phyloP scores from a whole-genome alignment of 2,329 filamentous ascomycete species.

The Hymenoscyphus repandus region DNA sequence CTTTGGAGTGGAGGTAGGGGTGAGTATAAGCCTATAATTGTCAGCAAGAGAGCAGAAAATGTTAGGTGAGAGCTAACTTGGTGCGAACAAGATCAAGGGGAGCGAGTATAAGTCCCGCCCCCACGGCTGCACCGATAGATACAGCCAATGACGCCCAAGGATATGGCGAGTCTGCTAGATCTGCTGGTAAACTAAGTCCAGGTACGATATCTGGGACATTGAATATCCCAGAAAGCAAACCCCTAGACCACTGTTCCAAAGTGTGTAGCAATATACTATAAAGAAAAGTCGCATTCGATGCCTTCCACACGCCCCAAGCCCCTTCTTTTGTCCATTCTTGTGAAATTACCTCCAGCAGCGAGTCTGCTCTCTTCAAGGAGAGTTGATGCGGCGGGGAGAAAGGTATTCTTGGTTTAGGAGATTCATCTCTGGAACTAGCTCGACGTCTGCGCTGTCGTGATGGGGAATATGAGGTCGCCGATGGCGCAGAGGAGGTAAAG shows the following conservation, averaged over 20 bases:
- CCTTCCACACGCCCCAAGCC: slow-evolving; percentile 90
- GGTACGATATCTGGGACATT: slow-evolving; percentile 78
- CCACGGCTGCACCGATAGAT: slow-evolving; percentile 56
- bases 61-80: slow-evolving; percentile 33
- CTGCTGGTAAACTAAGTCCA: slow-evolving; percentile 34
- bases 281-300: slow-evolving; percentile 85
- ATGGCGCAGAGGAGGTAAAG: slow-evolving; percentile 61
- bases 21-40: slow-evolving; percentile 67
- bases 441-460: slow-evolving; percentile 33
- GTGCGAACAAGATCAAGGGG: slow-evolving; percentile 90
- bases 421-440: slow-evolving; percentile 24
- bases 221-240: slow-evolving; percentile 82
- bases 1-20: slow-evolving; percentile 69
- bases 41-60: slow-evolving; percentile 26
- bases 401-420: slow-evolving; percentile 35
- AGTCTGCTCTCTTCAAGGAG: slow-evolving; percentile 67
- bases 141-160: slow-evolving; percentile 78
- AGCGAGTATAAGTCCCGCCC: slow-evolving; percentile 74
- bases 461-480: slow-evolving; percentile 36
- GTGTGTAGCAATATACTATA: slow-evolving; percentile 83
- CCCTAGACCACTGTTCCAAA: slow-evolving; percentile 86
- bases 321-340: slow-evolving; percentile 88
- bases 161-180: slow-evolving; percentile 76
- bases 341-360: slow-evolving; percentile 78
- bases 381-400: slow-evolving; percentile 52